A percentile compares a stretch with the other conserved stretches of the same genome.
Evolutionary conservation across 139 green algal species (phyloP).

Genomic region (Chlorella sp.): DNA sequence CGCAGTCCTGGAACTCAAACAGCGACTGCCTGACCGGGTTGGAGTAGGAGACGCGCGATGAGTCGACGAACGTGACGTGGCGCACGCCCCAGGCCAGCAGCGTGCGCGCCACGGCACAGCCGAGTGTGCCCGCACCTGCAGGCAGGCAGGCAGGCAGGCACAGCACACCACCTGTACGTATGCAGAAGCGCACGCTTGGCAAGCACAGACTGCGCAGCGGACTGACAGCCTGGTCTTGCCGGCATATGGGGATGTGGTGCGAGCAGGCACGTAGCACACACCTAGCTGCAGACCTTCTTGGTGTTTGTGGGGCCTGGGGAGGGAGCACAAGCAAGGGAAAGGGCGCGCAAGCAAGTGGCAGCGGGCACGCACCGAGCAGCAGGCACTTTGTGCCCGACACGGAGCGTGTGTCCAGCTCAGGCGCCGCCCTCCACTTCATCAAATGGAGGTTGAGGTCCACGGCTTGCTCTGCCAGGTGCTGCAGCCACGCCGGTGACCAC

Average conservation of each 20-base stretch:
- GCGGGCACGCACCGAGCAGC: slow-evolving; percentile 80
- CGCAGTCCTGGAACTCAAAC: slow-evolving; percentile 87
- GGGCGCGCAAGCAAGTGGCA: too few relatives aligned
- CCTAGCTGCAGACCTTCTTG: too few relatives aligned
- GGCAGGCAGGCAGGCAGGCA: neutral
- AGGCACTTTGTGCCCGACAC: slow-evolving; percentile 68
- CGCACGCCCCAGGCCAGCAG: slow-evolving; percentile 91
- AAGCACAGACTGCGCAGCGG: too few relatives aligned
- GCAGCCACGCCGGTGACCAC: too few relatives aligned
- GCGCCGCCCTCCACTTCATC: slow-evolving; percentile 89
- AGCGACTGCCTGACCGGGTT: slow-evolving; percentile 91
- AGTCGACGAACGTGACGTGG: slow-evolving; percentile 86
- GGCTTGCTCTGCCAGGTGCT: slow-evolving; percentile 30
- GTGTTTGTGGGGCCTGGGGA: too few relatives aligned
- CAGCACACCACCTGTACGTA: too few relatives aligned
- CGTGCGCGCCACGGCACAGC: slow-evolving; percentile 85
- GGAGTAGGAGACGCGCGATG: slow-evolving; percentile 69
- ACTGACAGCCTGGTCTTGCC: too few relatives aligned
- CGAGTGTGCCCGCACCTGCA: slow-evolving; percentile 75
- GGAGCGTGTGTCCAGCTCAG: slow-evolving; percentile 59
- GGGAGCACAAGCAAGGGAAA: too few relatives aligned
- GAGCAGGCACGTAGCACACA: too few relatives aligned
- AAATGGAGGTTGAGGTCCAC: slow-evolving; percentile 94
- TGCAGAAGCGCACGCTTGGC: too few relatives aligned
- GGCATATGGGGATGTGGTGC: too few relatives aligned